Conservation (phyloP, 2,329 filamentous ascomycete genomes). For the Domatiomyces catenatus region DNA sequence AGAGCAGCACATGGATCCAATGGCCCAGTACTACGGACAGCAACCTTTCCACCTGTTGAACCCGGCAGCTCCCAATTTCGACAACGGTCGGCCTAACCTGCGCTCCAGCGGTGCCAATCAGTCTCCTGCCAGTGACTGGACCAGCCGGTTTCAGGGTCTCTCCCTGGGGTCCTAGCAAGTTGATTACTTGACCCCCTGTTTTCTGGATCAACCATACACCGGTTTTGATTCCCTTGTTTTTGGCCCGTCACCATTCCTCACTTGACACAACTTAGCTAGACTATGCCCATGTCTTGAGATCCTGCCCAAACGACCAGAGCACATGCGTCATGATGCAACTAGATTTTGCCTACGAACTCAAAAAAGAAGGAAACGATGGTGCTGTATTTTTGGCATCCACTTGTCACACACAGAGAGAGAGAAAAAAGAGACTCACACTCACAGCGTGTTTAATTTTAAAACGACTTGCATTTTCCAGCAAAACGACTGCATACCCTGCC, state of each 20-base stretch:
- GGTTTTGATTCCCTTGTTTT: neutral
- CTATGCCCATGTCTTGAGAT: neutral
- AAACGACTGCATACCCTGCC: neutral
- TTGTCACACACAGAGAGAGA: neutral
- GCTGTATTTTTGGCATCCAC: neutral
- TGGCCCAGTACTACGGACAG: conserved; percentile 18
- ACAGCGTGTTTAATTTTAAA: neutral
- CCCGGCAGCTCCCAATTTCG: conserved; percentile 13
- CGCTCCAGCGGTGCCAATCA: conserved; percentile 22
- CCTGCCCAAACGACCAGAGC: neutral
- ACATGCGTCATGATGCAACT: neutral
- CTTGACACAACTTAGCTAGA: neutral
- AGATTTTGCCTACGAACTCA: neutral
- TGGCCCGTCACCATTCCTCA: neutral
- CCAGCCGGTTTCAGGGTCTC: conserved; percentile 41
- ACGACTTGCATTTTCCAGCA: neutral
- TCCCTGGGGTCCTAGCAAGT: conserved; percentile 47
- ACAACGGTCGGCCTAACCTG: conserved; percentile 14
- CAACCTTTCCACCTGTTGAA: conserved; percentile 19
- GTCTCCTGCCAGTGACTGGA: conserved; percentile 11
- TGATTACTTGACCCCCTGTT: neutral
- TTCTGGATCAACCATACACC: neutral
- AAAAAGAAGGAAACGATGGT: neutral
- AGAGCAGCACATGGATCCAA: conserved; percentile 11
- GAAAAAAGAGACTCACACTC: neutral